phyloP scores from a whole-genome alignment of 805 yeast species.

The Ogataea saltuana region DNA sequence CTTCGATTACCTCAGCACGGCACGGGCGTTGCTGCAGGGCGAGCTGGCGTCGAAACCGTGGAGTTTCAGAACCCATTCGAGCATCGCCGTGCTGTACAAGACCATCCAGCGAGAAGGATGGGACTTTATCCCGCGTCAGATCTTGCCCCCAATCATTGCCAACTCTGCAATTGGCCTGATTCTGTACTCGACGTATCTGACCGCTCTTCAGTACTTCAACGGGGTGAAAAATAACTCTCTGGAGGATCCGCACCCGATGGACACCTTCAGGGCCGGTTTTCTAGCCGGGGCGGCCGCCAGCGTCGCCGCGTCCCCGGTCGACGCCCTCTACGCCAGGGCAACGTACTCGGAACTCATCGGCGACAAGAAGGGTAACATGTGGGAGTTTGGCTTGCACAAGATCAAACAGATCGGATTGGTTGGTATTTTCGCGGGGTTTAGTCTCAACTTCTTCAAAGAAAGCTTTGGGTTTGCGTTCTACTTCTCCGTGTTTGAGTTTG shows the following conservation, averaged over 20 bases:
- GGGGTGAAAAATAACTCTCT: conserved; percentile 23
- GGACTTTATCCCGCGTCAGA: conserved; percentile 80
- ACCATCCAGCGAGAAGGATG: conserved; percentile 81
- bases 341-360: conserved; percentile 70
- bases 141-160: conserved; percentile 84
- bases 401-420: conserved; percentile 70
- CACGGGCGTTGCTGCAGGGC: conserved; percentile 52
- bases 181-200: conserved; percentile 78
- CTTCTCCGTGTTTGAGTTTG: conserved; percentile 75
- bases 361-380: conserved; percentile 67
- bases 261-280: conserved; percentile 78
- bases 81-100: conserved; percentile 67
- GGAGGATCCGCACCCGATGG: conserved; percentile 41
- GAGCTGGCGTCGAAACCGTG: conserved; percentile 49
- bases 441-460: conserved; percentile 77
- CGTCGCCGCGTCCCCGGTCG: conserved; percentile 90
- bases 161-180: conserved; percentile 89
- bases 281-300: conserved; percentile 87
- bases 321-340: conserved; percentile 84
- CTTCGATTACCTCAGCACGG: conserved; percentile 78
- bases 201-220: conserved; percentile 45
- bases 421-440: conserved; percentile 89
- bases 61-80: conserved; percentile 68
- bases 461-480: conserved; percentile 81
- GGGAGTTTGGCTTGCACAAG: conserved; percentile 74